Conservation (phyloP, 2,329 filamentous ascomycete species). For the Fusarium sp. region DNA sequence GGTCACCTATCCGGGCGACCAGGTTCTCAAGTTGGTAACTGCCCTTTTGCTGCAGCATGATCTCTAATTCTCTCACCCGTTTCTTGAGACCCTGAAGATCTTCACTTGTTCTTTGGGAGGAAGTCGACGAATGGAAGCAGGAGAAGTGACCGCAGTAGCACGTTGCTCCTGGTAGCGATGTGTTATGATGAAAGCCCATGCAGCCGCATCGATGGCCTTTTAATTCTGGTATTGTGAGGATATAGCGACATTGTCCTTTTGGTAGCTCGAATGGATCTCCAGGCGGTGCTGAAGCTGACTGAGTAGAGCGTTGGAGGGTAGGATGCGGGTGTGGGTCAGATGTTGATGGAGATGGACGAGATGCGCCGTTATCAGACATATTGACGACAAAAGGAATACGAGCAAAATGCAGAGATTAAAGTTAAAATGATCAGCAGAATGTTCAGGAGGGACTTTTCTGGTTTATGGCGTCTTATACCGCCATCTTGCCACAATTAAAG, state of each 20-base stretch:
- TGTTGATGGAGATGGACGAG: background rate
- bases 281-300: slow-evolving; percentile 28
- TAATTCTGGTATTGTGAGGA: slow-evolving; percentile 23
- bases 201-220: slow-evolving; percentile 29
- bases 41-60: slow-evolving; percentile 3
- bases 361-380: slow-evolving; percentile 1
- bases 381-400: too few species aligned
- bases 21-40: slow-evolving; percentile 21
- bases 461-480: slow-evolving; percentile 1
- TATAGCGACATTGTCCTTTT: slow-evolving; percentile 29
- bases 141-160: slow-evolving; percentile 29
- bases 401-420: background rate
- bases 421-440: fast-evolving
- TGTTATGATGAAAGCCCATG: slow-evolving; percentile 31
- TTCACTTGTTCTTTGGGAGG: slow-evolving; percentile 5
- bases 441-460: background rate
- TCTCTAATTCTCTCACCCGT: slow-evolving; percentile 2
- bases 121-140: slow-evolving; percentile 21
- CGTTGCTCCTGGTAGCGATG: slow-evolving; percentile 12
- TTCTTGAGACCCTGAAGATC: slow-evolving; percentile 6
- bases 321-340: background rate
- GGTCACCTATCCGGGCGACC: background rate
- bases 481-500: background rate
- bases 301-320: slow-evolving; percentile 13
- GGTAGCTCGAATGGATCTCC: slow-evolving; percentile 11